A percentile compares a stretch with the other conserved stretches of the same genome.
These are phyloP conservation scores for Podaxis mareebaensis DNA, from an alignment of 768 basidiomycete genomes.

Conservation along the genomic window DNA sequence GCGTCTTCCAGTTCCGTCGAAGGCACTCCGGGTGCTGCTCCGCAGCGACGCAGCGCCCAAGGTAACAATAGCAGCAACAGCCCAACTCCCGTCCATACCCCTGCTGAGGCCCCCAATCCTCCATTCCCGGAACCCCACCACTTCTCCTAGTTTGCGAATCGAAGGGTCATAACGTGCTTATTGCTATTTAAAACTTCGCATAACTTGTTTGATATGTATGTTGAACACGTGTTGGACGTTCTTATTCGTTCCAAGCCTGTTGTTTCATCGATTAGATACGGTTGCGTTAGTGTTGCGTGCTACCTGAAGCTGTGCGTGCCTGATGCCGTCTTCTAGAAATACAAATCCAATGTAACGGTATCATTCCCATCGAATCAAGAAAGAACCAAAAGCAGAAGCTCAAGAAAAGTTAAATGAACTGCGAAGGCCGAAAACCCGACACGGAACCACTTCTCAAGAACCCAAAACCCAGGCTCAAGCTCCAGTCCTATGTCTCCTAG, in stretches of 20 bases:
- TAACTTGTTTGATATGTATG: slow-evolving; percentile 2
- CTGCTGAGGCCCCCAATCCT: slow-evolving; percentile 20
- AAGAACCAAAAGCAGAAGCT: background rate
- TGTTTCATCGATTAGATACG: slow-evolving; percentile 4
- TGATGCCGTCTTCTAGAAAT: slow-evolving; percentile 7
- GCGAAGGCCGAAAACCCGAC: background rate
- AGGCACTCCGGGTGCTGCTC: background rate
- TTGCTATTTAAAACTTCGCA: slow-evolving; percentile 1
- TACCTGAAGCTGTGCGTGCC: background rate
- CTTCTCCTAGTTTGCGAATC: slow-evolving; percentile 18
- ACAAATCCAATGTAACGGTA: slow-evolving; percentile 5
- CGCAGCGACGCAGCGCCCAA: slow-evolving; percentile 8
- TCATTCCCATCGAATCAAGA: slow-evolving; percentile 2
- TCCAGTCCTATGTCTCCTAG: slow-evolving; percentile 60
- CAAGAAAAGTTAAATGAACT: background rate
- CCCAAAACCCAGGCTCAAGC: slow-evolving; percentile 9
- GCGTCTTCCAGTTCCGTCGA: slow-evolving; percentile 16
- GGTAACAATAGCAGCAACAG: background rate
- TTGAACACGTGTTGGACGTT: slow-evolving; percentile 2
- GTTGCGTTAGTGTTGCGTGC: background rate
- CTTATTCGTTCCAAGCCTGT: background rate
- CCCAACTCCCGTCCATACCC: slow-evolving; percentile 1
- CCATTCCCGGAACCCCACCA: slow-evolving; percentile 44
- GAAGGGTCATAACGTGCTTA: slow-evolving; percentile 12
- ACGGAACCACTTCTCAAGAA: background rate